These are phyloP conservation scores for Rhodosorus marinus DNA, from an alignment of 23 red algal genomes.

Conservation along the genomic window DNA sequence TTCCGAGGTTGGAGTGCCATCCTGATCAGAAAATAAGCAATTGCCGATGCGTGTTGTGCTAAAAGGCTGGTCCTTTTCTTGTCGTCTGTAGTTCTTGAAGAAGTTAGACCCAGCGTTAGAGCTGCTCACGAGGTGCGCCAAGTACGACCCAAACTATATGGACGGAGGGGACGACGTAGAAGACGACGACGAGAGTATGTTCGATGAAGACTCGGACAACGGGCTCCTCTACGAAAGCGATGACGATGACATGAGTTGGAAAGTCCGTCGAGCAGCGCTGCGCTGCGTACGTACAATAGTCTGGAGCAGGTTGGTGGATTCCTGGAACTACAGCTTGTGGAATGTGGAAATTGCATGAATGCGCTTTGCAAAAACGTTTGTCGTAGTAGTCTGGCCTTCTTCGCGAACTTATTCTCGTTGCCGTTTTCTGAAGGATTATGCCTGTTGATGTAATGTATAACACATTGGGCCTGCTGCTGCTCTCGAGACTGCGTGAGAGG, in stretches of 20 bases:
- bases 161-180: constrained; percentile 1
- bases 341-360: no score
- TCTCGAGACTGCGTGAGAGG: not conserved
- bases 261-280: constrained; percentile 58
- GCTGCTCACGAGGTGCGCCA: constrained; percentile 9
- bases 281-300: no score
- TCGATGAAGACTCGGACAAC: constrained; percentile 20
- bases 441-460: not conserved
- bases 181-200: constrained; percentile 6
- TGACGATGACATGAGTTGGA: constrained; percentile 74
- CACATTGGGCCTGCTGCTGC: not conserved
- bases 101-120: constrained; percentile 7
- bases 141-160: constrained; percentile 59
- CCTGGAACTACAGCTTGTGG: constrained; percentile 1
- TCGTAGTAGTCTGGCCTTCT: no score
- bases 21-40: no score
- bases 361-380: no score
- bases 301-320: constrained; percentile 22
- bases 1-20: no score
- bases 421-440: no score
- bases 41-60: no score
- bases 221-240: constrained; percentile 22
- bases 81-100: no score
- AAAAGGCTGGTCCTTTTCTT: no score
- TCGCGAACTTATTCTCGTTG: no score